Percentiles rank a stretch among this genome's conserved stretches.
phyloP scores from a whole-genome alignment of 2,329 filamentous ascomycete species.

The Alternaria conjuncta region DNA sequence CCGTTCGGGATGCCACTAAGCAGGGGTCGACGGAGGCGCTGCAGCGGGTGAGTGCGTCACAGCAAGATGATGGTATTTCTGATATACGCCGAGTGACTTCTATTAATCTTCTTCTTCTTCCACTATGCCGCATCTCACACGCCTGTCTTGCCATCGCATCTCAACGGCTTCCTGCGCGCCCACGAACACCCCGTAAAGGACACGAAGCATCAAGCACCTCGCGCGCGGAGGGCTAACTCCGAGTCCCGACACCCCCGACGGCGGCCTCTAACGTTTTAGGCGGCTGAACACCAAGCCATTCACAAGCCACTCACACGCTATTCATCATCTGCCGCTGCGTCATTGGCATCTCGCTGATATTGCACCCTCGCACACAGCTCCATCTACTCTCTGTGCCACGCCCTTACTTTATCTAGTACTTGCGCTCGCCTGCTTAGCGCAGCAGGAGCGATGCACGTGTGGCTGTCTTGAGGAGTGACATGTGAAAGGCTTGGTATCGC shows the following conservation, averaged over 20 bases:
- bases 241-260: conserved; percentile 9
- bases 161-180: background rate
- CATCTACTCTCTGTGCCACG: background rate
- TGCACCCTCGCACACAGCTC: conserved; percentile 3
- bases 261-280: background rate
- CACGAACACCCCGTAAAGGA: conserved; percentile 2
- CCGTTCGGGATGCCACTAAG: conserved; percentile 24
- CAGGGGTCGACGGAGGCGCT: conserved; percentile 16
- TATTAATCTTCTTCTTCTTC: background rate
- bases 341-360: background rate
- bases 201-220: conserved; percentile 19
- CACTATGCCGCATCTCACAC: background rate
- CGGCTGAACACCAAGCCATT: conserved; percentile 5
- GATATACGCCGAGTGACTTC: background rate
- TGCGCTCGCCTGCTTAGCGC: background rate
- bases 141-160: background rate
- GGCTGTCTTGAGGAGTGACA: background rate
- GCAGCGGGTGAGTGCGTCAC: background rate
- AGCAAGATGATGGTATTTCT: background rate
- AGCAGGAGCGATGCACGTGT: background rate
- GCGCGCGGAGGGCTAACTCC: conserved; percentile 17
- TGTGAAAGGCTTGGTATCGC: background rate
- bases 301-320: background rate
- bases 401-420: background rate
- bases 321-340: background rate